Base-by-base conservation (phyloP, 2,329 filamentous ascomycete species). In the Fusarium circinatum region DNA sequence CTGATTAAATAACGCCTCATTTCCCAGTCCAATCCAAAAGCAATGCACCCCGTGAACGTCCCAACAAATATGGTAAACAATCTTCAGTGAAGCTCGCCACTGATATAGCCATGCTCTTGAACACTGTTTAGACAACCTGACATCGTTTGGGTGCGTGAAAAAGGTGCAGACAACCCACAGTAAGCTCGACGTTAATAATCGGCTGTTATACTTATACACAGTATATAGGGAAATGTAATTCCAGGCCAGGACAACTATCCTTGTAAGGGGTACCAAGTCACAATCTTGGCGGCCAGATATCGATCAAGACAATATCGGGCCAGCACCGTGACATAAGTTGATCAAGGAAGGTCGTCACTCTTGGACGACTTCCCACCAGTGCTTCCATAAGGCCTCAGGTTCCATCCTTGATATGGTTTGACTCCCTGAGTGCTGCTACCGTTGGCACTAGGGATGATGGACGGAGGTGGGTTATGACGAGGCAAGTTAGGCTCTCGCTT, bases 341-440 rank as follows among this genome's bases (percentile, higher is more conserved):
- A 73, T 77, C 61, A 82, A 51, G 82, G 80, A 17, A 82, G 65
- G 68, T 82, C 76, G 60, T 83, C 81, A 49, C 76, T 79, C 70
- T 80, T 78, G 28, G 80, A 75, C 52, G 76, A 75, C 48, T 79
- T 81, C 64, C 76, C 79, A 57, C 72, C 80, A 24, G 77, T 72
- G 71, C 77, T 81, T 36, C 82, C 81, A 55, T 83, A 83, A 13
- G 82, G 82, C 62, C 82, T 76, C 60, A 82, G 52, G 32, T 83
- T 76, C 82, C 82, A 84, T 36, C 82, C 81, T 68, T 83, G 79
- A 56, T 82, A 82, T 57, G 81, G 80, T 56, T 82, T 80, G 34
- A 78, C 60, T 38, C 79, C 79, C 65, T 79, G 79, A 56, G 78
- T 71, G 71, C 74, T 77, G 75, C 69, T 77, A 78, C 78, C 80